Percentiles rank a stretch among this genome's conserved stretches.
phyloP scores from a whole-genome alignment of 164 flowering plant genomes.

The Tetracentron sinense region DNA sequence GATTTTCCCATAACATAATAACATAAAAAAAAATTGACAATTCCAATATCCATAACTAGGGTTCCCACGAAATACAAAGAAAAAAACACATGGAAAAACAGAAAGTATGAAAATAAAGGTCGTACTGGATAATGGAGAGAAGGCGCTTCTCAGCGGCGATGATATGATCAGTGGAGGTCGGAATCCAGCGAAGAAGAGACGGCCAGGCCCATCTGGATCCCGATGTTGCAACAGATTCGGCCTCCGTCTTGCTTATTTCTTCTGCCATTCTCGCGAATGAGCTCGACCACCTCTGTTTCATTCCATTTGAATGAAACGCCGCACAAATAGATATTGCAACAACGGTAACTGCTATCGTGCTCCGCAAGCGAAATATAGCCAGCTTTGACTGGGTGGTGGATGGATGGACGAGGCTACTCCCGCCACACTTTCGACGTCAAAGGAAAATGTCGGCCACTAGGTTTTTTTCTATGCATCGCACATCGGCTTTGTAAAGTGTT shows the following conservation, averaged over 20 bases:
- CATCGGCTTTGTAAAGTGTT: no score
- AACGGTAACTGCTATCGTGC: background rate
- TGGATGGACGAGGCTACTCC: no score
- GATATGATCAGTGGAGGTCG: slow-evolving; percentile 78
- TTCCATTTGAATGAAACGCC: slow-evolving; percentile 1
- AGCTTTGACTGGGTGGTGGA: no score
- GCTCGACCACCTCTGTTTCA: slow-evolving; percentile 12
- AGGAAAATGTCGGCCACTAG: no score
- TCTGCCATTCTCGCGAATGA: slow-evolving; percentile 26
- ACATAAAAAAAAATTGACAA: background rate
- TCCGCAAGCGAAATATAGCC: slow-evolving; percentile 6
- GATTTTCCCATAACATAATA: background rate
- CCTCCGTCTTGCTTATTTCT: slow-evolving; percentile 14
- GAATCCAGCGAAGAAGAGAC: slow-evolving; percentile 79
- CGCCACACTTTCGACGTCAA: no score
- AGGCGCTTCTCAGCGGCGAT: slow-evolving; percentile 89
- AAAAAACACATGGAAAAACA: background rate
- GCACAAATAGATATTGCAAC: no score
- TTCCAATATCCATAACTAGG: background rate
- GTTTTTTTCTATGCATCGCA: no score
- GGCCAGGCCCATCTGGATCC: slow-evolving; percentile 50
- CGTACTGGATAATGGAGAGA: slow-evolving; percentile 79
- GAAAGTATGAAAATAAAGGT: slow-evolving; percentile 5
- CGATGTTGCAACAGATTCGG: slow-evolving; percentile 1
- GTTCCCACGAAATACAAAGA: background rate